Percentiles rank a stretch among this genome's conserved stretches.
These are phyloP conservation scores for Dichotomopilus funicola DNA, from an alignment of 2,329 filamentous ascomycete genomes.

Conservation along the genomic window DNA sequence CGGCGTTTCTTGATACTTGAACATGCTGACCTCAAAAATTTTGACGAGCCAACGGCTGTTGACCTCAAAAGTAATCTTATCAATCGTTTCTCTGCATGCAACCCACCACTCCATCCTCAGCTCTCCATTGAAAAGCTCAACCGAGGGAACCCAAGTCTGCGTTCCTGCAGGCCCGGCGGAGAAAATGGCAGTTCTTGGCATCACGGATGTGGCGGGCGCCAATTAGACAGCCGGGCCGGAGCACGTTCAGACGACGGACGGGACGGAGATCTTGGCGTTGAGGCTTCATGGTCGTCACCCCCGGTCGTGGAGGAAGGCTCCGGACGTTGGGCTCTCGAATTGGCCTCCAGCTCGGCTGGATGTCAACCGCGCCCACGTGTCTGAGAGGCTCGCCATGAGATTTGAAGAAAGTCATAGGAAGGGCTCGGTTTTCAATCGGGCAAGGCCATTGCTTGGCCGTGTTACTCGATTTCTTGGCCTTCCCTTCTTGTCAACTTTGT, in stretches of 20 bases:
- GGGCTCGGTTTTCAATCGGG: background rate
- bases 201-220: constrained; percentile 10
- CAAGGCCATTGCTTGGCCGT: constrained; percentile 1
- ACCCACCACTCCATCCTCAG: background rate
- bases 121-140: background rate
- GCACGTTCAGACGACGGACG: constrained; percentile 14
- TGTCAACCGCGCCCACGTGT: constrained; percentile 12
- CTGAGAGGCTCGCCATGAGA: constrained; percentile 4
- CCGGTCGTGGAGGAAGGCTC: background rate
- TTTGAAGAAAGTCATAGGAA: constrained; percentile 7
- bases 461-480: background rate
- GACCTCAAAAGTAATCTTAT: background rate
- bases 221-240: constrained; percentile 15
- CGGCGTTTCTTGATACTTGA: background rate
- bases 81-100: background rate
- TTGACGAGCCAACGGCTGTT: background rate
- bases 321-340: too few species aligned
- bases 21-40: background rate
- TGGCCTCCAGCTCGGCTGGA: background rate
- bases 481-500: too few species aligned
- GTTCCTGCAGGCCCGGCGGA: constrained; percentile 11
- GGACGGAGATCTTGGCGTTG: constrained; percentile 8
- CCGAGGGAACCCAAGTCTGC: background rate
- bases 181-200: background rate
- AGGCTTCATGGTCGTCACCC: background rate